phyloP scores from a whole-genome alignment of 495 filamentous ascomycete species.

The Hypoxylon lenormandii region DNA sequence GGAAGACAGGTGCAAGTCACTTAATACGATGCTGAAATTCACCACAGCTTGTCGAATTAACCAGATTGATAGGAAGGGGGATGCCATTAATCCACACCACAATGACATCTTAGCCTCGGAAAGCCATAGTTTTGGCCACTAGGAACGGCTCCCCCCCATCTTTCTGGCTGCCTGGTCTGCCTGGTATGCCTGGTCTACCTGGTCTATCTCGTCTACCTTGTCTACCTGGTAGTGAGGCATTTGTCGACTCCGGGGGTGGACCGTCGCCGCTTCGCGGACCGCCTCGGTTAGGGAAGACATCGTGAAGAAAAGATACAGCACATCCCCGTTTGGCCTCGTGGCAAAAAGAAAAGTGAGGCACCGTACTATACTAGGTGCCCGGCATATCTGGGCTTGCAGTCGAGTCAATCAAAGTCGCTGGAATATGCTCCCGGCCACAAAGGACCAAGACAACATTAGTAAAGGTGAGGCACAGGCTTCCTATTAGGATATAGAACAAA shows the following conservation, averaged over 20 bases:
- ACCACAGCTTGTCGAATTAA: constrained; percentile 7
- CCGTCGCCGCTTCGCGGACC: constrained; percentile 21
- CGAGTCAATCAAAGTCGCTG: constrained; percentile 1
- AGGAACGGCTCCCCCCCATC: constrained; percentile 6
- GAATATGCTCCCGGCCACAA: neutral
- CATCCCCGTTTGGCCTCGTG: constrained; percentile 24
- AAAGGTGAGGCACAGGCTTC: constrained; percentile 8
- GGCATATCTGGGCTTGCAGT: constrained; percentile 16
- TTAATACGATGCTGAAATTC: constrained; percentile 8
- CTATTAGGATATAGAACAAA: neutral
- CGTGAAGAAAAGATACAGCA: constrained; percentile 21
- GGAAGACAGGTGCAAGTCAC: constrained; percentile 13
- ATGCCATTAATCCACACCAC: constrained; percentile 6
- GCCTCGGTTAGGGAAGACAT: constrained; percentile 15
- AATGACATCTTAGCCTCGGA: constrained; percentile 17
- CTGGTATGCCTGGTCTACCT: no score
- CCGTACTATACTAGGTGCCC: constrained; percentile 18
- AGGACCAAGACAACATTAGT: constrained; percentile 5
- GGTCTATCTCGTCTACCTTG: no score
- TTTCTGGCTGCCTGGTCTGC: no score
- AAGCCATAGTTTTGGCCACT: constrained; percentile 2
- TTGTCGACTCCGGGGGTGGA: constrained; percentile 10
- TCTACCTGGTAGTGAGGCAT: constrained; percentile 28
- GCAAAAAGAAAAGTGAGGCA: constrained; percentile 36
- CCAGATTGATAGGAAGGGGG: constrained; percentile 4